A percentile compares a stretch with the other conserved stretches of the same genome.
phyloP scores from a whole-genome alignment of 1,139 yeast genomes.

The Hyphopichia pseudoburtonii region DNA sequence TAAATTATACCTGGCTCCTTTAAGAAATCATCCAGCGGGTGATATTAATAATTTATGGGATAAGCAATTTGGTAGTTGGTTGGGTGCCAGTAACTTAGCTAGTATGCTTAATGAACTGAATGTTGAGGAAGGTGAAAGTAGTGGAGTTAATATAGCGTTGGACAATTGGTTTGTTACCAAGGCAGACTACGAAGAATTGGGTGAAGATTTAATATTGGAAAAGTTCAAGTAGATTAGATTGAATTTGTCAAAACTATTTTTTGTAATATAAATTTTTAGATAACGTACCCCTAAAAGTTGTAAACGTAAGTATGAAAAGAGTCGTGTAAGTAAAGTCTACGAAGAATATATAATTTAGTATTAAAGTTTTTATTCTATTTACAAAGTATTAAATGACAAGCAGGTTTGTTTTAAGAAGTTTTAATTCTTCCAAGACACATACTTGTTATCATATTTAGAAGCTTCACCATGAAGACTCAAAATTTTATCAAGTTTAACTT shows the following conservation, averaged over 20 bases:
- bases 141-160: constrained; percentile 44
- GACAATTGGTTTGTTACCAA: constrained; percentile 56
- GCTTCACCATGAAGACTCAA: constrained; percentile 63
- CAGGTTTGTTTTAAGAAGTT: not conserved
- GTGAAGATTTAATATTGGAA: constrained; percentile 56
- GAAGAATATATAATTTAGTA: not conserved
- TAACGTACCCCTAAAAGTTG: no score
- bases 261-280: no score
- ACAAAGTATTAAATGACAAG: not conserved
- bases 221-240: constrained; percentile 42
- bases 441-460: constrained; percentile 54
- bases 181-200: constrained; percentile 60
- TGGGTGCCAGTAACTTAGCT: constrained; percentile 66
- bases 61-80: constrained; percentile 59
- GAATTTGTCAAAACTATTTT: not conserved
- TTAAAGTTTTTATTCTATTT: constrained; percentile 1
- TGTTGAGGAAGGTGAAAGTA: constrained; percentile 35
- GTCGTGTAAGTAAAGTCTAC: no score
- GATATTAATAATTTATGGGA: constrained; percentile 48
- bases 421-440: constrained; percentile 54
- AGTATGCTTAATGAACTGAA: constrained; percentile 45
- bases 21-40: constrained; percentile 25
- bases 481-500: constrained; percentile 52
- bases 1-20: constrained; percentile 17
- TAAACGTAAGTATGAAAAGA: no score